Evolutionary conservation across 257 asterid genomes (phyloP).

Genomic region (Echites panduratus): DNA sequence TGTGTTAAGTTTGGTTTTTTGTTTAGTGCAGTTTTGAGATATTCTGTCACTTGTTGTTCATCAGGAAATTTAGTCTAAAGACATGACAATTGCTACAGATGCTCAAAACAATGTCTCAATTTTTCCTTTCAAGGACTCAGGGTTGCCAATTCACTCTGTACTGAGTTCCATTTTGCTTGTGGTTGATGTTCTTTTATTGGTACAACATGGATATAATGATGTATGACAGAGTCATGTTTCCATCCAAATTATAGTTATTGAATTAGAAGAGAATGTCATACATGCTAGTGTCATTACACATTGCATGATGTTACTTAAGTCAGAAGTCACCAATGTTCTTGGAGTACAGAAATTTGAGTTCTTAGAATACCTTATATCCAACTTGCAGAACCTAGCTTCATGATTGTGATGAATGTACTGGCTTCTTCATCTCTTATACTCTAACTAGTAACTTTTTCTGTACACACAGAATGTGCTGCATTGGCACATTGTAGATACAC

Average conservation of each 20-base stretch:
- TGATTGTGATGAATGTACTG: not conserved
- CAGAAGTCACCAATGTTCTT: not conserved
- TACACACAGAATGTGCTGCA: slow-evolving; percentile 79
- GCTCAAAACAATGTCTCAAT: too few species aligned
- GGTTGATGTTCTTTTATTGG: not conserved
- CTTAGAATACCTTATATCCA: not conserved
- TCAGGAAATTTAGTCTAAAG: not conserved
- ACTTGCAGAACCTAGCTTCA: not conserved
- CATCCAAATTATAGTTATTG: not conserved
- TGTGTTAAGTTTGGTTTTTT: not conserved
- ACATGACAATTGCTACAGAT: not conserved
- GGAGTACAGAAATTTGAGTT: not conserved
- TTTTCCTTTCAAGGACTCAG: too few species aligned
- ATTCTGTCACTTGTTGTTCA: not conserved
- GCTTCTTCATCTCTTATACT: not conserved
- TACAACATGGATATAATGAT: too few species aligned
- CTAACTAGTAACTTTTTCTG: not conserved
- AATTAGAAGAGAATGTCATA: not conserved
- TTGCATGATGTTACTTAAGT: too few species aligned
- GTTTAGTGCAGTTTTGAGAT: not conserved
- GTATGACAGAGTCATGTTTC: not conserved
- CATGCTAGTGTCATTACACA: not conserved
- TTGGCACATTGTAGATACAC: slow-evolving; percentile 95
- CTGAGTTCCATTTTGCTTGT: too few species aligned
- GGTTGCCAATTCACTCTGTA: too few species aligned